Percentiles rank a stretch among this genome's conserved stretches.
These are phyloP conservation scores for Pinus albicaulis DNA, from an alignment of 75 land plant genomes.

Conservation along the genomic window DNA sequence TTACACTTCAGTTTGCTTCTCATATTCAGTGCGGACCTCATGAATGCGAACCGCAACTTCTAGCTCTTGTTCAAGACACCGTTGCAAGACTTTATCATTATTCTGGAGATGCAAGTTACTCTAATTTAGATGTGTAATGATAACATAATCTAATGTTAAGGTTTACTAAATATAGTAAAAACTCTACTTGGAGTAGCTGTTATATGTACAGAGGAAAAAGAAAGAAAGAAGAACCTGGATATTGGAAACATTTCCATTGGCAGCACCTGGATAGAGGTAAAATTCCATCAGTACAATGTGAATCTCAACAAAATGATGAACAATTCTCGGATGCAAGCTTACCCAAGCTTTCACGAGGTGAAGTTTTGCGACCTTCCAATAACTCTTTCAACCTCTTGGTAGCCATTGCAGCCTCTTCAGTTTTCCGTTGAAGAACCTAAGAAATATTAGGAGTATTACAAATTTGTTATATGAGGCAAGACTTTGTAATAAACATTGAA, in stretches of 20 bases:
- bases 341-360: constrained; percentile 56
- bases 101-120: constrained; percentile 27
- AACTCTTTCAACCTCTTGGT: constrained; percentile 92
- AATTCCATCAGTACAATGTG: background rate
- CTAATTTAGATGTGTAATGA: background rate
- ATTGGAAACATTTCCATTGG: constrained; percentile 46
- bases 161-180: background rate
- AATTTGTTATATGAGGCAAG: no score
- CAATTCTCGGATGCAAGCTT: background rate
- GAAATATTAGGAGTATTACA: background rate
- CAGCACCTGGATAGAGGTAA: constrained; percentile 22
- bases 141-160: background rate
- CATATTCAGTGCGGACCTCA: constrained; percentile 96
- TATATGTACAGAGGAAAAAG: background rate
- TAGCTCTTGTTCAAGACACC: constrained; percentile 93
- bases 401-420: constrained; percentile 99
- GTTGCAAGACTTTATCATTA: constrained; percentile 82
- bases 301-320: background rate
- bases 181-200: background rate
- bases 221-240: constrained; percentile 39
- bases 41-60: constrained; percentile 94
- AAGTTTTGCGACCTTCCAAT: constrained; percentile 84
- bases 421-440: constrained; percentile 97
- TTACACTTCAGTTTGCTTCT: constrained; percentile 94
- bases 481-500: background rate